These are phyloP conservation scores for Penicillium egyptiacum DNA, from an alignment of 495 filamentous ascomycete genomes.

Conservation along the genomic window DNA sequence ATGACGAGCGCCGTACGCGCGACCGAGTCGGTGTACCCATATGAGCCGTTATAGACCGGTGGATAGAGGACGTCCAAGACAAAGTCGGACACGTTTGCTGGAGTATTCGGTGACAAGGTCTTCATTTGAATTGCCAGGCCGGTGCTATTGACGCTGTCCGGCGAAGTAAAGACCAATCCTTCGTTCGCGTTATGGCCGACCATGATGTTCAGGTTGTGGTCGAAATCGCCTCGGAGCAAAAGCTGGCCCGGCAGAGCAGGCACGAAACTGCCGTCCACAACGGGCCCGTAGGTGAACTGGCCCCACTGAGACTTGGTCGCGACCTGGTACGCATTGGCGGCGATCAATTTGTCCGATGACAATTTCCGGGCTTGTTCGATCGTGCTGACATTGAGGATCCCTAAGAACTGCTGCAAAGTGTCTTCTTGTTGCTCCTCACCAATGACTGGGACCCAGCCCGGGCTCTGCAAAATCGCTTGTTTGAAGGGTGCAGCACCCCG, in stretches of 20 bases:
- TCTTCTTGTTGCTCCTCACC: slow-evolving; percentile 42
- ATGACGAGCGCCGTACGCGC: slow-evolving; percentile 35
- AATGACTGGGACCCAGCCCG: slow-evolving; percentile 43
- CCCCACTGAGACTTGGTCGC: slow-evolving; percentile 44
- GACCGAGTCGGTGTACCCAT: slow-evolving; percentile 38
- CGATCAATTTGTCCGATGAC: slow-evolving; percentile 43
- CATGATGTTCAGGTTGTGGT: slow-evolving; percentile 55
- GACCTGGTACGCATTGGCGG: slow-evolving; percentile 54
- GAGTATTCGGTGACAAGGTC: slow-evolving; percentile 32
- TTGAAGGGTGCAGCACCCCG: slow-evolving; percentile 46
- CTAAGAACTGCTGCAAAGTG: slow-evolving; percentile 45
- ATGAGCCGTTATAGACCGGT: slow-evolving; percentile 59
- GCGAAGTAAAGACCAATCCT: slow-evolving; percentile 58
- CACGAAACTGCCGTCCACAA: slow-evolving; percentile 60
- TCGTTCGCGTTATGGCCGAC: slow-evolving; percentile 57
- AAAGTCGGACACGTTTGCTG: slow-evolving; percentile 47
- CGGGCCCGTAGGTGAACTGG: slow-evolving; percentile 55
- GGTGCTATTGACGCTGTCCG: slow-evolving; percentile 47
- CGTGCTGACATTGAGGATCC: slow-evolving; percentile 48
- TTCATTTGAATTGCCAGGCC: slow-evolving; percentile 47
- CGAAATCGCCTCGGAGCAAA: slow-evolving; percentile 56
- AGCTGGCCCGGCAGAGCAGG: slow-evolving; percentile 55
- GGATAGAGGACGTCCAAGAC: slow-evolving; percentile 54
- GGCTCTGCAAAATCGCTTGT: slow-evolving; percentile 52
- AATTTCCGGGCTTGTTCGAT: slow-evolving; percentile 52